phyloP scores from a whole-genome alignment of 768 basidiomycete genomes.

The Galerina marginata region DNA sequence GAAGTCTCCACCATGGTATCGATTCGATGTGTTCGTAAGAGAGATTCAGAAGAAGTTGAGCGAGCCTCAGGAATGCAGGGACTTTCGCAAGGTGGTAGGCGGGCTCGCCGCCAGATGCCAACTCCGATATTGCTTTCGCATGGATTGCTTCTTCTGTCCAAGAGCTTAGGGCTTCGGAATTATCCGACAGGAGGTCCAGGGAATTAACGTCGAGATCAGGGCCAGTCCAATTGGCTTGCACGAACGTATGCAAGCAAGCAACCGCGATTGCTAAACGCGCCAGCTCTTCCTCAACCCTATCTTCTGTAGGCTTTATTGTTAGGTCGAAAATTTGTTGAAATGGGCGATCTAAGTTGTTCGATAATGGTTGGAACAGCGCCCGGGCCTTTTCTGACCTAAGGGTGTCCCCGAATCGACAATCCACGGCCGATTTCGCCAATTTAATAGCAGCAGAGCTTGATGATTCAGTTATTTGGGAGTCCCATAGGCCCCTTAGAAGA shows the following conservation, averaged over 20 bases:
- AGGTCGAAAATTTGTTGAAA: constrained; percentile 44
- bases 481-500: constrained; percentile 58
- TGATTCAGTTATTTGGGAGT: constrained; percentile 28
- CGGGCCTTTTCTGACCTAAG: constrained; percentile 52
- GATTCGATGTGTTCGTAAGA: constrained; percentile 57
- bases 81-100: constrained; percentile 87
- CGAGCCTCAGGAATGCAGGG: constrained; percentile 75
- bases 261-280: constrained; percentile 69
- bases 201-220: constrained; percentile 74
- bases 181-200: constrained; percentile 41
- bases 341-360: constrained; percentile 33
- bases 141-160: constrained; percentile 60
- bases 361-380: constrained; percentile 41
- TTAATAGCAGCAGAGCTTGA: constrained; percentile 25
- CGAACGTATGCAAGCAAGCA: constrained; percentile 86
- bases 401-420: constrained; percentile 62
- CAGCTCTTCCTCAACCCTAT: constrained; percentile 54
- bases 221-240: constrained; percentile 97
- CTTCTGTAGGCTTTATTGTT: constrained; percentile 22
- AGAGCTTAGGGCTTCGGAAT: constrained; percentile 29
- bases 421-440: constrained; percentile 60
- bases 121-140: constrained; percentile 68
- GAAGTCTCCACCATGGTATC: constrained; percentile 83
- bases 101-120: constrained; percentile 90
- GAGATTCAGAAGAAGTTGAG: constrained; percentile 68